Evolutionary conservation across 257 asterid species (phyloP), one percentile per base, ranked within the genome.

Genomic region (Coffea canephora): DNA sequence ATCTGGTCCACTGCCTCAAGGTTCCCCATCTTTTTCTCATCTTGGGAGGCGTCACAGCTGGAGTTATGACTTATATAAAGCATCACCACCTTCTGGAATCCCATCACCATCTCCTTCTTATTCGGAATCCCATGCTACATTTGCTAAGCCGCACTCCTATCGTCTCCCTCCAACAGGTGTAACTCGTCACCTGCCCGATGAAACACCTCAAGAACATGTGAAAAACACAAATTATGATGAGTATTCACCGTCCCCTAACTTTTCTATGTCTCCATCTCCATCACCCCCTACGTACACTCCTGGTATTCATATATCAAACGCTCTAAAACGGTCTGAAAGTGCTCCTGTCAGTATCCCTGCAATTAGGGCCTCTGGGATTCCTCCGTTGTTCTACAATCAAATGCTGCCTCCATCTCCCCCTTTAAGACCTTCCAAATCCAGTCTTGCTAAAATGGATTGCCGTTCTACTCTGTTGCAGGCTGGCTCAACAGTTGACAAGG

Each of bases 31-130:
- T 82, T 88, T 88, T 61, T 85, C 90, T 46, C 93, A 93, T 65
- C 87, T 88, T 77, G 92, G 85, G 45, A 87, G 98, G 89, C 95
- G 93, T 34, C 97, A 92, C 76, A 94, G 98, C 87, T 92, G 98
- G 98, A 87, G 98, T 84, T 91, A 89, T 83, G 98, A 91, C 84
- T 78, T 91, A 71, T 86, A 83, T 78, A 85, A 91, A 86, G 94
- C 92, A 76, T 88, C 96, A 62, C 89, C 93, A 19, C 91, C 94
- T 82, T 91, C 94, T 13, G 85, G 81, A 27, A 84, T 89, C 74
- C 94, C 97, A 21, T 88, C 96, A 34, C 94, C 94, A 54, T 94
- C 97, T n/a, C 93, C 95, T 73, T 88, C 97, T 6, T 84, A 87
- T 85, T 92, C 97, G 31, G 98, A 94, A 31, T 81, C 93, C 65